Evolutionary conservation across 768 basidiomycete genomes (phyloP).

Genomic region (Chalciporus sphaerocephalus): DNA sequence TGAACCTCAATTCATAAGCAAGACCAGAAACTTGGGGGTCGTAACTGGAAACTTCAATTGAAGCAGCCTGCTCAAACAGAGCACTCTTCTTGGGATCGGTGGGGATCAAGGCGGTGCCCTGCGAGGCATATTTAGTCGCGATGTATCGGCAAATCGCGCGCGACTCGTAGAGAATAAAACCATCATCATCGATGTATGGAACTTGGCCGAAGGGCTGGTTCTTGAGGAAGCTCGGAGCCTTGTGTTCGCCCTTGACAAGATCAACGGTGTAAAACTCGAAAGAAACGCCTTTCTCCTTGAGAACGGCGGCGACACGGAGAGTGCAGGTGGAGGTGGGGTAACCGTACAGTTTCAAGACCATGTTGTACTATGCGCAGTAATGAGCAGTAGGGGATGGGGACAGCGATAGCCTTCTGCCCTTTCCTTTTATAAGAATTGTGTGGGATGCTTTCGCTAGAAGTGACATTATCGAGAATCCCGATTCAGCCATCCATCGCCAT

Average conservation of each 20-base stretch:
- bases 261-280: constrained; percentile 48
- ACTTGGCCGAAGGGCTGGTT: constrained; percentile 57
- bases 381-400: neutral
- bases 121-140: constrained; percentile 34
- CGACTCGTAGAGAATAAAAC: constrained; percentile 40
- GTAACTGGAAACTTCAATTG: constrained; percentile 51
- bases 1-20: constrained; percentile 44
- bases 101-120: constrained; percentile 37
- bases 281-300: constrained; percentile 52
- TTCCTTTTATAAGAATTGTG: constrained; percentile 7
- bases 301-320: constrained; percentile 44
- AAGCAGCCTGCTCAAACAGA: constrained; percentile 48
- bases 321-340: constrained; percentile 41
- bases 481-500: neutral
- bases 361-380: neutral
- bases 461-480: neutral
- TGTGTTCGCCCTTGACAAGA: constrained; percentile 41
- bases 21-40: constrained; percentile 40
- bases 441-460: constrained; percentile 3
- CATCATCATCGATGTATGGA: constrained; percentile 39
- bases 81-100: constrained; percentile 34
- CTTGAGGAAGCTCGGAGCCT: constrained; percentile 39
- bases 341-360: constrained; percentile 22
- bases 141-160: constrained; percentile 43
- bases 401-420: neutral